Conservation (phyloP, 192 early-diverging fungal genomes). For the Podila minutissima region DNA sequence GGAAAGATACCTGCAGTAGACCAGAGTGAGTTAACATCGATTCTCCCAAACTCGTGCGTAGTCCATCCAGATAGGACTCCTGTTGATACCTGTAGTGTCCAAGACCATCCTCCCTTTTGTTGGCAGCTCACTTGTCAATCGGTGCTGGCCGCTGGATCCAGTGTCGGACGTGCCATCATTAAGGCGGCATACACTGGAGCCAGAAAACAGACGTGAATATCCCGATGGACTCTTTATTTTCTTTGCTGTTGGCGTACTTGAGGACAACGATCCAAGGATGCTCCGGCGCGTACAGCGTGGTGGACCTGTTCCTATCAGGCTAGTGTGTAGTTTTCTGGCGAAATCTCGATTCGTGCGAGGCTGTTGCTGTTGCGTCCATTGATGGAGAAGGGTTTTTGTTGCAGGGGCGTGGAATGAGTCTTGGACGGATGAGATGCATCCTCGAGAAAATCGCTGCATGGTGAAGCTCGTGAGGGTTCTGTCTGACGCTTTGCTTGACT, state of each 20-base stretch:
- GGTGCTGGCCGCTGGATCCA: not conserved
- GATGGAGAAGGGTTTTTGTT: too few species aligned
- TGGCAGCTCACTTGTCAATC: slow-evolving; percentile 25
- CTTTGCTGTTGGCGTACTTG: not conserved
- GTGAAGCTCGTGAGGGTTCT: too few species aligned
- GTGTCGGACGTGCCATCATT: slow-evolving; percentile 3
- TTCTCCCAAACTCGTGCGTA: not conserved
- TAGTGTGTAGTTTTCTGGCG: too few species aligned
- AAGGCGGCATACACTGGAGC: not conserved
- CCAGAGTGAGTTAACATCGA: not conserved
- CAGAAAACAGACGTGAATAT: slow-evolving; percentile 5
- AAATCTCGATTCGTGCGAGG: too few species aligned
- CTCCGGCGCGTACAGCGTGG: not conserved
- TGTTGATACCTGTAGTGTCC: slow-evolving; percentile 36
- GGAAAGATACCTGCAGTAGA: slow-evolving; percentile 20
- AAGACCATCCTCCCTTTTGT: slow-evolving; percentile 38
- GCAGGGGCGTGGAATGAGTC: too few species aligned
- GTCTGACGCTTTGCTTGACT: too few species aligned
- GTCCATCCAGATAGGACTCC: too few species aligned
- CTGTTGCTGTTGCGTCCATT: too few species aligned
- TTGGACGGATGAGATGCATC: too few species aligned
- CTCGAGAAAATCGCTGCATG: too few species aligned
- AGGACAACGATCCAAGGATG: not conserved
- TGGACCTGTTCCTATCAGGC: too few species aligned
- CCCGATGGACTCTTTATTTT: not conserved